Evolutionary conservation across 75 land plant species (phyloP).

Genomic region (Ceratopteris richardii): DNA sequence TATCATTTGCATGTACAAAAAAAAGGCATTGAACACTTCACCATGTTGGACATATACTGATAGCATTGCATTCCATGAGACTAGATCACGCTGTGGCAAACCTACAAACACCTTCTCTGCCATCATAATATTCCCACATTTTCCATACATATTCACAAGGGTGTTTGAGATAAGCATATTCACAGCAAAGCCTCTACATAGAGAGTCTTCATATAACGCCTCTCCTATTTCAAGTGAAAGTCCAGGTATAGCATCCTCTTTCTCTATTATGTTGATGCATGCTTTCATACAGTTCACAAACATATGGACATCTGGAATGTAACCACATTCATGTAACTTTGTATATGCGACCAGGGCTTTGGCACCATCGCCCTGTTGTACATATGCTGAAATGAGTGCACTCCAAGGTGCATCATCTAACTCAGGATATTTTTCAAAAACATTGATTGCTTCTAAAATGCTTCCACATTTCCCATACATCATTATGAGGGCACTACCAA

Average conservation of each 20-base stretch:
- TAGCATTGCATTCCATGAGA: constrained; percentile 47
- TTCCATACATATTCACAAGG: constrained; percentile 38
- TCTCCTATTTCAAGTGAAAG: background rate
- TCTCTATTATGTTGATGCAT: constrained; percentile 18
- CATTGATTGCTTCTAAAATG: background rate
- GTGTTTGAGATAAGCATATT: constrained; percentile 43
- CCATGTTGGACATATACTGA: constrained; percentile 16
- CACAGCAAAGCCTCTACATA: constrained; percentile 17
- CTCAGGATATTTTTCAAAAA: background rate
- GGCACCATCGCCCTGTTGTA: constrained; percentile 23
- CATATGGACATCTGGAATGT: constrained; percentile 30
- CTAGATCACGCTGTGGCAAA: constrained; percentile 28
- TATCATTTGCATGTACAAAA: constrained; percentile 25
- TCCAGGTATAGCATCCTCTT: background rate
- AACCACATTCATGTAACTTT: constrained; percentile 13
- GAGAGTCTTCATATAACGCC: constrained; percentile 21
- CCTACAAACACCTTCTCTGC: constrained; percentile 29
- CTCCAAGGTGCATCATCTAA: constrained; percentile 32
- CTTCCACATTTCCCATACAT: constrained; percentile 12
- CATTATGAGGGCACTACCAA: background rate
- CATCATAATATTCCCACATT: constrained; percentile 28
- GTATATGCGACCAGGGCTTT: constrained; percentile 20
- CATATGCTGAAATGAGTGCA: constrained; percentile 41
- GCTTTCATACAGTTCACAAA: constrained; percentile 33
- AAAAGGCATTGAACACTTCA: constrained; percentile 16